Evolutionary conservation across 1,284 basidiomycete species (phyloP).

Genomic region (Psilocybe mexicana): DNA sequence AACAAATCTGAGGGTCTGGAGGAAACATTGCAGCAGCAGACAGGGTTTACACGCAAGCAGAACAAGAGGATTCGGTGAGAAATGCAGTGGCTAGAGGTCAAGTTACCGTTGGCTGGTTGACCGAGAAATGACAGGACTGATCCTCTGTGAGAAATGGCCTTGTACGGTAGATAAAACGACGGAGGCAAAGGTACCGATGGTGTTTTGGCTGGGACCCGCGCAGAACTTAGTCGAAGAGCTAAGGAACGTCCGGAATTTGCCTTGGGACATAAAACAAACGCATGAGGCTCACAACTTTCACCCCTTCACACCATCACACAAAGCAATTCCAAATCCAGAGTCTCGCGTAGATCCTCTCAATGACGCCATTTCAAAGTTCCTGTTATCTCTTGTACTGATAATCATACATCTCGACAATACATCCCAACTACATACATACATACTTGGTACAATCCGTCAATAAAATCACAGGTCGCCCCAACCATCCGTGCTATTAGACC

Average conservation of each 20-base stretch:
- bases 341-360: background rate
- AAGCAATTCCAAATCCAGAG: background rate
- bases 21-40: background rate
- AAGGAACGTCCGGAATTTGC: conserved; percentile 11
- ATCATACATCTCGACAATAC: background rate
- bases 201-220: conserved; percentile 1
- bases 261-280: conserved; percentile 6
- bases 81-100: background rate
- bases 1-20: background rate
- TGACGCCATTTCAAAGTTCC: background rate
- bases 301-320: conserved; percentile 13
- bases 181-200: background rate
- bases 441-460: background rate
- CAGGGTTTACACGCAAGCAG: background rate
- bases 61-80: background rate
- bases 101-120: background rate
- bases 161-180: background rate
- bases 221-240: background rate
- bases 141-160: background rate
- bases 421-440: background rate
- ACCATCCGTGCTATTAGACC: conserved; percentile 31
- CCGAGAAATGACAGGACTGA: too few species aligned
- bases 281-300: conserved; percentile 2
- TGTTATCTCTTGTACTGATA: background rate
- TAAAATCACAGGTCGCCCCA: background rate